These are phyloP conservation scores for Cutaneotrichosporon dermatis DNA, from an alignment of 1,284 basidiomycete species.

Conservation along the genomic window DNA sequence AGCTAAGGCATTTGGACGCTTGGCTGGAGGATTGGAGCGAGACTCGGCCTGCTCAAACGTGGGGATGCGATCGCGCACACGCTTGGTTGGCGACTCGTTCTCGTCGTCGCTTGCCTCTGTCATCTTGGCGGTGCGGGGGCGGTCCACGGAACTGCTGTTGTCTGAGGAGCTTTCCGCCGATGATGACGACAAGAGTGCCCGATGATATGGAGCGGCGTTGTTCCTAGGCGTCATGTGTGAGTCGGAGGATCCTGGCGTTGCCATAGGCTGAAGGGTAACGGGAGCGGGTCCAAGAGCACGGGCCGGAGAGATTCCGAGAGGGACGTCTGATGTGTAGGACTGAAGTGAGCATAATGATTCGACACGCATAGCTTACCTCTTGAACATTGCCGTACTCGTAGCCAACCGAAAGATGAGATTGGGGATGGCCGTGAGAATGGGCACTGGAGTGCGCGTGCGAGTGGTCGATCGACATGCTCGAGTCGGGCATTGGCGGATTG, in stretches of 20 bases:
- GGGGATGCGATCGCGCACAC: conserved; percentile 12
- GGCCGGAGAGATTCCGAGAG: conserved; percentile 39
- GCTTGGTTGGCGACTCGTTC: conserved; percentile 38
- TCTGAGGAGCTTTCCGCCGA: conserved; percentile 11
- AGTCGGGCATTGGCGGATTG: neutral
- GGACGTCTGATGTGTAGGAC: neutral
- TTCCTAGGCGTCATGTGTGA: conserved; percentile 12
- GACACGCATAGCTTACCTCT: neutral
- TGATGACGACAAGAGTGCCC: conserved; percentile 1
- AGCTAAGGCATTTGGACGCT: neutral
- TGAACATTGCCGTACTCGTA: conserved; percentile 7
- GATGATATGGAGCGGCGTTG: conserved; percentile 2
- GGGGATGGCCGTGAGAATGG: too few relatives aligned
- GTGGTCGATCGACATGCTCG: neutral
- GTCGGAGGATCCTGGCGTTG: conserved; percentile 22
- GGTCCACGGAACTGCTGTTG: conserved; percentile 16
- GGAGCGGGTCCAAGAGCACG: conserved; percentile 45
- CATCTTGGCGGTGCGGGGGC: conserved; percentile 5
- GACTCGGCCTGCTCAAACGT: conserved; percentile 2
- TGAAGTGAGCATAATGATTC: neutral
- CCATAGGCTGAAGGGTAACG: conserved; percentile 17
- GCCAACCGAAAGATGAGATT: neutral
- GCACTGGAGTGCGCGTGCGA: neutral
- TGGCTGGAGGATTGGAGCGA: neutral
- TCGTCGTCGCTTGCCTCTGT: conserved; percentile 37